phyloP scores from a whole-genome alignment of 768 basidiomycete species.

The Podaxis carcinomalis region DNA sequence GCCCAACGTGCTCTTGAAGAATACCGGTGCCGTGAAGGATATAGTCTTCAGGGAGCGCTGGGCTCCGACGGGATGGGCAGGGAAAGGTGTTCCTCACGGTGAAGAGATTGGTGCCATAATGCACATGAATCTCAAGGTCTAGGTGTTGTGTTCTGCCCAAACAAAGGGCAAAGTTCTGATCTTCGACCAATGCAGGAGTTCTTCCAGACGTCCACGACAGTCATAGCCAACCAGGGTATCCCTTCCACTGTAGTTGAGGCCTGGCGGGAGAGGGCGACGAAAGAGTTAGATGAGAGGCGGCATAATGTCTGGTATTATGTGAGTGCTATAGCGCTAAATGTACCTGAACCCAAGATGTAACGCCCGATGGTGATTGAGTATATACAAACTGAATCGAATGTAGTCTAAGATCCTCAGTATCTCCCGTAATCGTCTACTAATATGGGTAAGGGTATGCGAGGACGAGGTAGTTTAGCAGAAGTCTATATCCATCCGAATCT shows the following conservation, averaged over 20 bases:
- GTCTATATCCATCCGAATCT: background rate
- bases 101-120: slow-evolving; percentile 8
- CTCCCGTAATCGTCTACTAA: background rate
- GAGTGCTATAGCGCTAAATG: background rate
- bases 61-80: slow-evolving; percentile 3
- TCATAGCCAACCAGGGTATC: background rate
- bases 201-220: background rate
- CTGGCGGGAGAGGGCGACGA: slow-evolving; percentile 1
- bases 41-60: background rate
- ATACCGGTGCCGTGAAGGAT: background rate
- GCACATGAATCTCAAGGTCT: slow-evolving; percentile 9
- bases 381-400: background rate
- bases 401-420: background rate
- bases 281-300: slow-evolving; percentile 10
- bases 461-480: background rate
- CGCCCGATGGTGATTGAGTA: background rate
- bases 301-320: slow-evolving; percentile 7
- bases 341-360: slow-evolving; percentile 2
- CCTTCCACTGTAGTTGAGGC: slow-evolving; percentile 3
- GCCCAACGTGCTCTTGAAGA: slow-evolving; percentile 9
- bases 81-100: background rate
- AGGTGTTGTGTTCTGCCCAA: background rate
- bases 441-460: background rate
- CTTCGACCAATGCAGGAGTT: background rate
- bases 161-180: background rate